Evolutionary conservation across 768 basidiomycete genomes (phyloP), one percentile per base, ranked within the genome.

Genomic region (Dentipellis fragilis): DNA sequence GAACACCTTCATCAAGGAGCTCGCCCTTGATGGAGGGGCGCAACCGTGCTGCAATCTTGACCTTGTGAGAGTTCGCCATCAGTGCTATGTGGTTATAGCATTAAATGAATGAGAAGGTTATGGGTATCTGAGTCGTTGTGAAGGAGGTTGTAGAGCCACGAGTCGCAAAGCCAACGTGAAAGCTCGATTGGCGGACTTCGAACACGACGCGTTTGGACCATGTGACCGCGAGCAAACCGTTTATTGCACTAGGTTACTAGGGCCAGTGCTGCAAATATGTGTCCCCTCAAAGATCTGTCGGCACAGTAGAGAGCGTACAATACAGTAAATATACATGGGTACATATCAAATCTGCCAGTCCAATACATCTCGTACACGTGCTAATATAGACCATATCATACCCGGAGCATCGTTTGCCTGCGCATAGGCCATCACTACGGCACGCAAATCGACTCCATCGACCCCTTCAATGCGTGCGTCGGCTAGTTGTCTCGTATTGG

Each of bases 1-100:
- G 72, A 54, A 89, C 71, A 16, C 78, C 76, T 49, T 78, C 75
- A 64, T 89, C 87, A 54, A 80, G 78, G 29, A 80, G 63, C 65
- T 89, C 87, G 56, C 74, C 75, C 2, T 73, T 65, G 10, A 89
- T 73, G n/a, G 76, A 69, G 0, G 87, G 87, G 9, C 87, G 75
- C 29, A 89, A 75, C 22, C 87, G 81, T 22, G 85, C 85, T 0
- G 83, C 79, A 58, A 89, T 87, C 69, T 78, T 81, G 66, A 89
- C 79, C 65, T 79, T 85, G 63, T 80, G 73, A 6, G 19, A 38
- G 42, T 40, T 54, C 49, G 54, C 45, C 58, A 61, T 61, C 51
- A 54, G 5, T 17, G 42, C 21, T 12, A 45, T n/a, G 39, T 8
- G 17, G 35, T 11, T 35, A 36, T 17, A 40, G 29, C 21, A 35